Percentiles rank a stretch among this genome's conserved stretches.
phyloP scores from a whole-genome alignment of 257 asterid genomes.

The Solanum habrochaites region DNA sequence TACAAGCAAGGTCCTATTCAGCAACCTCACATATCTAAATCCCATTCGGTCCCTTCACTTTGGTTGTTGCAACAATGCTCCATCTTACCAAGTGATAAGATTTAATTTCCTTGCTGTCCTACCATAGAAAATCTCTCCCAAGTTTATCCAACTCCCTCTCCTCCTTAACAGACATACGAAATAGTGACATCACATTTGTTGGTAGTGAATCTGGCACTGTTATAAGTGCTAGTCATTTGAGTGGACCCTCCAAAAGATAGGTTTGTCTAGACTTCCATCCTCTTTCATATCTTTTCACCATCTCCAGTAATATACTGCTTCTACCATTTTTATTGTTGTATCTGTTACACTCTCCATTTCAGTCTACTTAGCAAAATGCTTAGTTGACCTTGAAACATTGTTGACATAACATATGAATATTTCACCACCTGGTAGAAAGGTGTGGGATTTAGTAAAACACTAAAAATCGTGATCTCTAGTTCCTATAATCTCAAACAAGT shows the following conservation, averaged over 20 bases:
- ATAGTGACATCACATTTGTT: not conserved
- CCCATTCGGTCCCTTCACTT: not conserved
- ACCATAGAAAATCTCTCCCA: not conserved
- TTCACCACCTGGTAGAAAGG: not conserved
- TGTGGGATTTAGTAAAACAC: not conserved
- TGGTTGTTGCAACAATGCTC: not conserved
- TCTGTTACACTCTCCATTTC: not conserved
- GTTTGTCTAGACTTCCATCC: not conserved
- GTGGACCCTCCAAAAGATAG: not conserved
- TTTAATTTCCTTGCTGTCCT: not conserved
- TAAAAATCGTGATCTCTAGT: not conserved
- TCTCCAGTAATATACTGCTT: not conserved
- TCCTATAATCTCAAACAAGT: not conserved
- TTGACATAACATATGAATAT: not conserved
- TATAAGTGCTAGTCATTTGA: not conserved
- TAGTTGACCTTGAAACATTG: not conserved
- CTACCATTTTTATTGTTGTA: not conserved
- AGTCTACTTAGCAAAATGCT: not conserved
- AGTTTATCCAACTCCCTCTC: not conserved
- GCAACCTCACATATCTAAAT: not conserved
- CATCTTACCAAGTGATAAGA: not conserved
- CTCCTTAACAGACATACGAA: not conserved
- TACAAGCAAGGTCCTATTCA: not conserved
- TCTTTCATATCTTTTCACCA: not conserved
- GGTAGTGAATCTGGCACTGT: not conserved